phyloP scores from a whole-genome alignment of 1,284 basidiomycete species.

The Cutaneotrichosporon cyanovorans region DNA sequence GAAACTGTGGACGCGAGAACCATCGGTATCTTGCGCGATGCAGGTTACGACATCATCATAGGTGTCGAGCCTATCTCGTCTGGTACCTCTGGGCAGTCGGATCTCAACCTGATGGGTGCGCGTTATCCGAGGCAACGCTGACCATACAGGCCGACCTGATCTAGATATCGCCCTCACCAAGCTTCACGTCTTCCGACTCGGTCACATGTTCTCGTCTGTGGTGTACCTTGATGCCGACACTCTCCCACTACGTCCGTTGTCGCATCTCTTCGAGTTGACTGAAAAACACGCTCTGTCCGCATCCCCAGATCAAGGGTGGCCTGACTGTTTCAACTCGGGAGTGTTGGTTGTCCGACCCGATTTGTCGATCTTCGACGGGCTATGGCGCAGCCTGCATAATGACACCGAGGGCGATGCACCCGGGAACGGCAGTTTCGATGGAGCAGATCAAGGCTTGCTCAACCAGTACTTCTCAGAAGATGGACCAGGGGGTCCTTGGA shows the following conservation, averaged over 20 bases:
- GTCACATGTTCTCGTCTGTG: constrained; percentile 69
- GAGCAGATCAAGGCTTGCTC: constrained; percentile 89
- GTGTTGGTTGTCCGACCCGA: constrained; percentile 80
- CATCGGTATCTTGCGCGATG: constrained; percentile 69
- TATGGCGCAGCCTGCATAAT: constrained; percentile 48
- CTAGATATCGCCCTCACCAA: constrained; percentile 88
- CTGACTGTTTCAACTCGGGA: constrained; percentile 97
- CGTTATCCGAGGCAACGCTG: constrained; percentile 16
- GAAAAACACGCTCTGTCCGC: constrained; percentile 56
- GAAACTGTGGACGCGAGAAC: constrained; percentile 81
- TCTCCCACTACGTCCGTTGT: constrained; percentile 76
- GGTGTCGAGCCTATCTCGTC: constrained; percentile 77
- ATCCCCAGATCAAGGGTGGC: constrained; percentile 94
- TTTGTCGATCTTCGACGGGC: constrained; percentile 68
- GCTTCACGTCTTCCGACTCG: constrained; percentile 85
- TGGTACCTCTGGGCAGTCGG: constrained; percentile 51
- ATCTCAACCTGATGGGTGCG: constrained; percentile 75
- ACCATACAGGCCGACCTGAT: constrained; percentile 72
- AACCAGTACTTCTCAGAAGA: constrained; percentile 72
- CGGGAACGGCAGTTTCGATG: constrained; percentile 82
- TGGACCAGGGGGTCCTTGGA: constrained; percentile 68
- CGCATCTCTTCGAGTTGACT: constrained; percentile 70
- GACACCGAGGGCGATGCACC: not conserved
- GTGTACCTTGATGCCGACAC: constrained; percentile 96
- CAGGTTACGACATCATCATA: constrained; percentile 70